Percentiles rank a stretch among this genome's conserved stretches.
Evolutionary conservation across 108 stramenopile genomes (phyloP).

Genomic region (Nitzschia inconspicua): DNA sequence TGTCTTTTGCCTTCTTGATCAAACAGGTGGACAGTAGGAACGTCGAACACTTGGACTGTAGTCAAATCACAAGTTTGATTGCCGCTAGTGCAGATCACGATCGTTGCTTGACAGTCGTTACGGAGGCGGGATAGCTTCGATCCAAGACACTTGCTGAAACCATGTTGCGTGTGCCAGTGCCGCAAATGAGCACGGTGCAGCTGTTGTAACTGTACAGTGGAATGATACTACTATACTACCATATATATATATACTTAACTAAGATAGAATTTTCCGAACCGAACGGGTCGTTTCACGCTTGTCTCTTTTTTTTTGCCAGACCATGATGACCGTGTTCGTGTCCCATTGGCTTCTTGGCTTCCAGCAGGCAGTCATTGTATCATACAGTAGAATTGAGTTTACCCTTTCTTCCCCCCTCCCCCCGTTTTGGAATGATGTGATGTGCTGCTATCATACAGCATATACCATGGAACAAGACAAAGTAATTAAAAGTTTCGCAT

Average conservation of each 20-base stretch:
- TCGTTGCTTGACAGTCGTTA: slow-evolving; percentile 43
- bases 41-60: slow-evolving; percentile 50
- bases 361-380: too few species aligned
- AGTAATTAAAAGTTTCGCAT: too few species aligned
- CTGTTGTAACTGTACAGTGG: background rate
- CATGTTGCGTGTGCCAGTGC: background rate
- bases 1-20: slow-evolving; percentile 1
- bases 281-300: slow-evolving; percentile 1
- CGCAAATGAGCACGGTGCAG: background rate
- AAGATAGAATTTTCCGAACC: background rate
- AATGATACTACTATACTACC: background rate
- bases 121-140: background rate
- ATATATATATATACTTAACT: background rate
- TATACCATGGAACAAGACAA: too few species aligned
- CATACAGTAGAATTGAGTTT: too few species aligned
- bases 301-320: too few species aligned
- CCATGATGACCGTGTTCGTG: too few species aligned
- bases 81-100: slow-evolving; percentile 31
- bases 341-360: too few species aligned
- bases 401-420: too few species aligned
- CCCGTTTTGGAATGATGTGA: too few species aligned
- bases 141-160: background rate
- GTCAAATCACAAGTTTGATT: slow-evolving; percentile 64
- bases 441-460: too few species aligned
- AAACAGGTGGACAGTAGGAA: slow-evolving; percentile 66